These are phyloP conservation scores for Monosporascus cannonballus DNA, from an alignment of 2,329 filamentous ascomycete genomes.

Conservation along the genomic window DNA sequence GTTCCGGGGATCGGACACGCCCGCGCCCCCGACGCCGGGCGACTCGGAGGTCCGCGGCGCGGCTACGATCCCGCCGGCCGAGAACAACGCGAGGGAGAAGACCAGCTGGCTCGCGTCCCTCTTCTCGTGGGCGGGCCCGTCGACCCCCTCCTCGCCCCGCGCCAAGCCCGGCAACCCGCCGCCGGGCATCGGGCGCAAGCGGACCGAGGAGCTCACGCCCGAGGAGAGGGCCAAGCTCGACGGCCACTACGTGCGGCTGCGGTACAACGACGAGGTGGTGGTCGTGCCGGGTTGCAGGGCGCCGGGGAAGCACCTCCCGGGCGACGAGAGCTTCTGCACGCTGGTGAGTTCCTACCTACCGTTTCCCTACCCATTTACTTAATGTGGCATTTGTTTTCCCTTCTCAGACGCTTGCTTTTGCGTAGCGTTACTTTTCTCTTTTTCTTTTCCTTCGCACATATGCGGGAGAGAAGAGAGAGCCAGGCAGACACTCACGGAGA, in stretches of 20 bases:
- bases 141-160: constrained; percentile 3
- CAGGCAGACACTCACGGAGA: background rate
- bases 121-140: constrained; percentile 18
- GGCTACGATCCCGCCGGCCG: constrained; percentile 8
- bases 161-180: constrained; percentile 26
- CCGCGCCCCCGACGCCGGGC: constrained; percentile 5
- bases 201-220: constrained; percentile 46
- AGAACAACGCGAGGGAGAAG: constrained; percentile 3
- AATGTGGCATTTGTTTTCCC: no score
- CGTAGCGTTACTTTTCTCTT: no score
- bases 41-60: background rate
- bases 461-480: background rate
- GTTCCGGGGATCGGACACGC: constrained; percentile 52
- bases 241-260: constrained; percentile 79
- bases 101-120: constrained; percentile 28
- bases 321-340: constrained; percentile 86
- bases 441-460: background rate
- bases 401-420: no score
- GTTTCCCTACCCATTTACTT: background rate
- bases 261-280: constrained; percentile 85
- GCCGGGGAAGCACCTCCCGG: constrained; percentile 74
- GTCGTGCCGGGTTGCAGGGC: constrained; percentile 74
- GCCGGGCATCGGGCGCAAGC: constrained; percentile 54
- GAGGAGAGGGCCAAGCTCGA: constrained; percentile 55
- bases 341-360: constrained; percentile 47